Conservation (phyloP, 768 basidiomycete genomes). For the Trametes sanguinea region DNA sequence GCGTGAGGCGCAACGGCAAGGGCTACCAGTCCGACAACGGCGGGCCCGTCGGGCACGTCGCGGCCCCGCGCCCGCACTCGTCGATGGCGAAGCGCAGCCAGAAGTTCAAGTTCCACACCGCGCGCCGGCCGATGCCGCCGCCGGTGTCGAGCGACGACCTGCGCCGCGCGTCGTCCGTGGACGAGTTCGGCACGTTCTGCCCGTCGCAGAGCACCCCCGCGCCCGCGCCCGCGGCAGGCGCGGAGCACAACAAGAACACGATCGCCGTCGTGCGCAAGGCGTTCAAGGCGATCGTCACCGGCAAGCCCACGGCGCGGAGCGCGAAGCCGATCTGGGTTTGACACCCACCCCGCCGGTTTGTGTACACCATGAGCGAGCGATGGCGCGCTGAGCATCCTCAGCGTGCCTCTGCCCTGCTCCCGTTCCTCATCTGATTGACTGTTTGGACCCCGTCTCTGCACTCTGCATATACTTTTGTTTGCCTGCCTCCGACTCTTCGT, state of each 20-base stretch:
- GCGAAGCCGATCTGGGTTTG: slow-evolving; percentile 19
- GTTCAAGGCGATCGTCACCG: slow-evolving; percentile 74
- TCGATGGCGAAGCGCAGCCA: slow-evolving; percentile 39
- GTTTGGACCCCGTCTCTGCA: neutral
- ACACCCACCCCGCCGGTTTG: neutral
- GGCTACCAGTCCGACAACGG: slow-evolving; percentile 77
- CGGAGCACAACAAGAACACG: slow-evolving; percentile 50
- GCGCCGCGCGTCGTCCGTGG: slow-evolving; percentile 51
- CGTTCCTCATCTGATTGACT: neutral
- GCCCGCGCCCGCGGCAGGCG: slow-evolving; percentile 27
- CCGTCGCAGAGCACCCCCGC: slow-evolving; percentile 29
- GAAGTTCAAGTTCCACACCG: slow-evolving; percentile 44
- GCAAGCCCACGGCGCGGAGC: slow-evolving; percentile 37
- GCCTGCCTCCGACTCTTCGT: slow-evolving; percentile 8
- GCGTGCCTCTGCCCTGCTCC: neutral
- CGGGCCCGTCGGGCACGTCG: slow-evolving; percentile 43
- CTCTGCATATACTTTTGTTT: neutral
- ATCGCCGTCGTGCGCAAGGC: slow-evolving; percentile 66
- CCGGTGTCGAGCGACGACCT: slow-evolving; percentile 71
- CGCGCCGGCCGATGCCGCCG: slow-evolving; percentile 63
- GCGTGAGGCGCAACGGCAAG: slow-evolving; percentile 77
- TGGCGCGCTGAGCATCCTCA: neutral
- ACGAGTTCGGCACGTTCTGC: slow-evolving; percentile 56
- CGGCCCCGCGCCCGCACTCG: slow-evolving; percentile 21
- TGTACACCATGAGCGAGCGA: too few relatives aligned